Conservation (phyloP, 1,139 yeast genomes). For the Candida smagusa region DNA sequence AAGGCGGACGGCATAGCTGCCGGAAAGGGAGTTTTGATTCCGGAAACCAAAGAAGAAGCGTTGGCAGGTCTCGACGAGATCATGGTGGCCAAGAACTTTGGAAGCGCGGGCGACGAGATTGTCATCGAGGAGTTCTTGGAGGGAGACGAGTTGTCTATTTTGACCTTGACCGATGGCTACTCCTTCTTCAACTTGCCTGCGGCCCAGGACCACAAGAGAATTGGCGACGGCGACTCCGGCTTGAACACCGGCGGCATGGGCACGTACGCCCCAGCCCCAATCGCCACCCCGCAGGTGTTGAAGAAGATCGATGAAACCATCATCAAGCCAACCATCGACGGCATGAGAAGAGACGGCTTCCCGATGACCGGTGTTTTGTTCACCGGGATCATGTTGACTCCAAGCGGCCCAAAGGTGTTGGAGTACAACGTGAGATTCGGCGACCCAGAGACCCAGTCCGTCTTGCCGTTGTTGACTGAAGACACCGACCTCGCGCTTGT, state of each 20-base stretch:
- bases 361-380: conserved; percentile 96
- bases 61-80: conserved; percentile 77
- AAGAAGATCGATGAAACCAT: conserved; percentile 67
- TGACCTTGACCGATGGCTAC: conserved; percentile 94
- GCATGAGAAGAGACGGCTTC: conserved; percentile 92
- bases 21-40: conserved; percentile 97
- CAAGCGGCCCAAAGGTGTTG: conserved; percentile 84
- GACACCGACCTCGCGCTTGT: conserved; percentile 91
- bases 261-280: conserved; percentile 97
- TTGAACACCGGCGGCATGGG: conserved; percentile 99
- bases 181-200: conserved; percentile 89
- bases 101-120: conserved; percentile 92
- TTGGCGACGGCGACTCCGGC: conserved; percentile 91
- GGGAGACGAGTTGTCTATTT: conserved; percentile 93
- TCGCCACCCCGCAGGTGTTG: conserved; percentile 70
- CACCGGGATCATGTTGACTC: conserved; percentile 93
- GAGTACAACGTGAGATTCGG: conserved; percentile 98
- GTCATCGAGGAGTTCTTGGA: conserved; percentile 95
- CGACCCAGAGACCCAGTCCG: conserved; percentile 98
- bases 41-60: conserved; percentile 82
- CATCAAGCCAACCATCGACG: conserved; percentile 89
- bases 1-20: conserved; percentile 99
- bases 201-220: conserved; percentile 97
- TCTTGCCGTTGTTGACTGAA: conserved; percentile 75
- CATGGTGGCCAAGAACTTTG: conserved; percentile 88